Conservation (phyloP, 495 filamentous ascomycete species). For the Trichocladium uniseriatum region DNA sequence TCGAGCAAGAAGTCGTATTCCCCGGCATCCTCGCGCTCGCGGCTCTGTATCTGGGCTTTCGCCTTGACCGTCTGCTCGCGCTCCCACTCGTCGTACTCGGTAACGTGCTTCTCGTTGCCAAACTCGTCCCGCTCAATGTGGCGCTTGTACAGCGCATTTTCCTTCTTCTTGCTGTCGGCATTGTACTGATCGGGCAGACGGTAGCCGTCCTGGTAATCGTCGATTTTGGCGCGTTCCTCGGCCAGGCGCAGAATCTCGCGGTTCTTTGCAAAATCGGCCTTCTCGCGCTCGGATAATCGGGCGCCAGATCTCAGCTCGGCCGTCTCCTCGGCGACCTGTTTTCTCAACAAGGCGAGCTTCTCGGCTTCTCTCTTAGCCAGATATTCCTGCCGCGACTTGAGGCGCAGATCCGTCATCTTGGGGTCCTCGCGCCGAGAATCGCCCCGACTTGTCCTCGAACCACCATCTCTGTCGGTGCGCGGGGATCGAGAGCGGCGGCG, state of each 20-base stretch:
- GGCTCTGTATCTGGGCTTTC: slow-evolving; percentile 69
- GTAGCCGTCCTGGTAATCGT: slow-evolving; percentile 90
- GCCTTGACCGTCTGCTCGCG: slow-evolving; percentile 82
- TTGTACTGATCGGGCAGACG: slow-evolving; percentile 92
- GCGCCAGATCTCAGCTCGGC: slow-evolving; percentile 72
- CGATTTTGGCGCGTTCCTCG: slow-evolving; percentile 78
- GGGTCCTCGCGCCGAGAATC: slow-evolving; percentile 22
- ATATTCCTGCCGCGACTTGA: slow-evolving; percentile 85
- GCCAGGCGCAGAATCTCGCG: slow-evolving; percentile 78
- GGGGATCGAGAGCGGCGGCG: slow-evolving; percentile 22
- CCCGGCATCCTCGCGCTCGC: slow-evolving; percentile 68
- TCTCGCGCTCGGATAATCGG: slow-evolving; percentile 66
- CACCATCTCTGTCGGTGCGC: slow-evolving; percentile 7
- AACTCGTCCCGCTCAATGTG: slow-evolving; percentile 84
- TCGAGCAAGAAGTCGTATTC: slow-evolving; percentile 96
- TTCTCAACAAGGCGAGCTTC: slow-evolving; percentile 70
- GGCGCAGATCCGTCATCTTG: slow-evolving; percentile 64
- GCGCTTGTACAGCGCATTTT: slow-evolving; percentile 81
- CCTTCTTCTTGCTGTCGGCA: slow-evolving; percentile 81
- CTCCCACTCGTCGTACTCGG: slow-evolving; percentile 96
- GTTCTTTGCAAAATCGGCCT: slow-evolving; percentile 84
- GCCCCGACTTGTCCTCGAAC: neutral
- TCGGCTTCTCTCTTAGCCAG: slow-evolving; percentile 86
- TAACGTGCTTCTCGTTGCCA: slow-evolving; percentile 82
- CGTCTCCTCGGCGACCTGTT: slow-evolving; percentile 86